A percentile compares a stretch with the other conserved stretches of the same genome.
phyloP scores from a whole-genome alignment of 2,329 filamentous ascomycete species.

The Fusarium gaditjirri region DNA sequence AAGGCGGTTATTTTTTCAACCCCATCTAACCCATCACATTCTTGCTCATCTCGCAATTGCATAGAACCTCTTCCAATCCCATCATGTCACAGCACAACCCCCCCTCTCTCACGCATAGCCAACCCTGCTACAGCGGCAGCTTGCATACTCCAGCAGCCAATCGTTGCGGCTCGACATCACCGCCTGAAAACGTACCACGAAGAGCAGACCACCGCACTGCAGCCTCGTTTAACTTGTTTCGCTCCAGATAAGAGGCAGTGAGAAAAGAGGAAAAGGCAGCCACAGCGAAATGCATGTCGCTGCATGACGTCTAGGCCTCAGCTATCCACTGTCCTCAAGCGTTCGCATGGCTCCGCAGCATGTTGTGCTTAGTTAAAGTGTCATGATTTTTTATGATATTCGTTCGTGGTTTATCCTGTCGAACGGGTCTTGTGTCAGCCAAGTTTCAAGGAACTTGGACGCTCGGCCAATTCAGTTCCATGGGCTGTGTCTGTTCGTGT shows the following conservation, averaged over 20 bases:
- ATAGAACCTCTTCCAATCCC: slow-evolving; percentile 24
- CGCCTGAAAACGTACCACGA: slow-evolving; percentile 5
- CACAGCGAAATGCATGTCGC: slow-evolving; percentile 14
- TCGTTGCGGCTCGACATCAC: slow-evolving; percentile 21
- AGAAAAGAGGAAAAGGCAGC: slow-evolving; percentile 15
- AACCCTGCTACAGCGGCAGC: slow-evolving; percentile 19
- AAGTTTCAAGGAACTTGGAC: slow-evolving; percentile 27
- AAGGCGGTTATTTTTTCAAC: slow-evolving; percentile 13
- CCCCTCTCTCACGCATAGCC: slow-evolving; percentile 14
- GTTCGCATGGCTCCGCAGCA: slow-evolving; percentile 21
- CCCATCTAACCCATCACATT: background rate
- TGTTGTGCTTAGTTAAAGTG: slow-evolving; percentile 16
- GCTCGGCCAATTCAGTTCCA: slow-evolving; percentile 8
- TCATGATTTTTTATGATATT: slow-evolving; percentile 16
- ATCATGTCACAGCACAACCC: slow-evolving; percentile 15
- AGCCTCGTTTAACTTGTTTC: slow-evolving; percentile 37
- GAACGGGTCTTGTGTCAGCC: slow-evolving; percentile 10
- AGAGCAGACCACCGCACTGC: slow-evolving; percentile 22
- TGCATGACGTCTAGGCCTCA: slow-evolving; percentile 29
- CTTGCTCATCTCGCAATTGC: background rate
- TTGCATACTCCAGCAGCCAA: slow-evolving; percentile 30
- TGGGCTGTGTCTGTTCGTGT: slow-evolving; percentile 6
- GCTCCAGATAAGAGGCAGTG: slow-evolving; percentile 7
- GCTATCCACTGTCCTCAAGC: background rate
- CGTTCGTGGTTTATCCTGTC: background rate